Evolutionary conservation across 371 early-diverging fungal species (phyloP).

Genomic region (Coemansia sp.): DNA sequence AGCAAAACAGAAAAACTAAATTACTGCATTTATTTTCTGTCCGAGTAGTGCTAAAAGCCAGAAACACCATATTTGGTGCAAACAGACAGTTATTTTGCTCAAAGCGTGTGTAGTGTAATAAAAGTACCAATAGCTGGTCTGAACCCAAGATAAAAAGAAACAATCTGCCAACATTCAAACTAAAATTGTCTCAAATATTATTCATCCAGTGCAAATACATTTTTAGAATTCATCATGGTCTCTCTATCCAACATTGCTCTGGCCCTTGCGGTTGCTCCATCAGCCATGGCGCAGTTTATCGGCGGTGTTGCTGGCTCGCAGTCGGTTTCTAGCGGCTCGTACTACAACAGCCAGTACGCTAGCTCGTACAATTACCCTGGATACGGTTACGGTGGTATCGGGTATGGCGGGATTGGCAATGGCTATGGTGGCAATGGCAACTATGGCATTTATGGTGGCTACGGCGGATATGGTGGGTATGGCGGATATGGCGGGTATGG

Average conservation of each 20-base stretch:
- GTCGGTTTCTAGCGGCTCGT: conserved; percentile 43
- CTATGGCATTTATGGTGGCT: conserved; percentile 3
- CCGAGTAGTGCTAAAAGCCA: too few relatives aligned
- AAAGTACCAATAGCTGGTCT: background rate
- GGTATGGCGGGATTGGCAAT: conserved; percentile 8
- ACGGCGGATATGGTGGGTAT: conserved; percentile 4
- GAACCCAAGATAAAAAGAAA: background rate
- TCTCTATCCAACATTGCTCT: conserved; percentile 21
- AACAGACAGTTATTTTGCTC: background rate
- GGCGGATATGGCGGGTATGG: background rate
- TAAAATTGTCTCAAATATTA: background rate
- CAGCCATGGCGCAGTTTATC: conserved; percentile 30
- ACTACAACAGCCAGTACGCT: conserved; percentile 40
- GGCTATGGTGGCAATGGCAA: conserved; percentile 6
- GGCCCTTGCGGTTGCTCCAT: conserved; percentile 12
- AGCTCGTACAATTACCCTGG: conserved; percentile 9
- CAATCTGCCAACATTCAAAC: background rate
- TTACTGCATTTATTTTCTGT: too few relatives aligned
- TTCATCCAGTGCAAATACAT: background rate
- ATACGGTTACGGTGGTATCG: background rate
- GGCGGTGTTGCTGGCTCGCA: conserved; percentile 27
- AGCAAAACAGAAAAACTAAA: background rate
- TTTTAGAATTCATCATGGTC: conserved; percentile 21
- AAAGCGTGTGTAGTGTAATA: background rate
- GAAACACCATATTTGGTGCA: background rate